Evolutionary conservation across 2,329 filamentous ascomycete genomes (phyloP).

Genomic region (Colletotrichum abscissum): DNA sequence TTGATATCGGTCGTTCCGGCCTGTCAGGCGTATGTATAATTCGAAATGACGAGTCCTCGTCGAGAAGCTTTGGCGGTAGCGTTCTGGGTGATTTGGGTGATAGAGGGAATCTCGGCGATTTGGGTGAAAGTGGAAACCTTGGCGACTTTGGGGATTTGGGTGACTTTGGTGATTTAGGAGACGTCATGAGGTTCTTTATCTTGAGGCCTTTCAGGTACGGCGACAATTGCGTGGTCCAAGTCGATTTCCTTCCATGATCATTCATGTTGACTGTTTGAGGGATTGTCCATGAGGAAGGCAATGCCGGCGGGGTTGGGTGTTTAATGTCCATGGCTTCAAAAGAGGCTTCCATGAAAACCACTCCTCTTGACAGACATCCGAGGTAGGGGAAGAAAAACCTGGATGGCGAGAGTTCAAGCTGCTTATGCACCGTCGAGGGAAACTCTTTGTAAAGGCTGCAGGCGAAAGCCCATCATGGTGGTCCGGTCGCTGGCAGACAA

Average conservation of each 20-base stretch:
- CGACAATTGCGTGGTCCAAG: constrained; percentile 29
- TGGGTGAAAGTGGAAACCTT: background rate
- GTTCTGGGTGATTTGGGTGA: background rate
- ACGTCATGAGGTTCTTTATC: constrained; percentile 22
- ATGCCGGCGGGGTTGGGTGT: constrained; percentile 22
- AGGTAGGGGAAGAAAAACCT: background rate
- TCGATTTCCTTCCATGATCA: constrained; percentile 28
- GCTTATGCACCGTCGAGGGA: constrained; percentile 30
- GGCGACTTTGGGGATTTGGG: constrained; percentile 10
- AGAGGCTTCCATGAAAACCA: background rate
- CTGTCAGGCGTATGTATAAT: constrained; percentile 35
- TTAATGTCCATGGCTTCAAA: constrained; percentile 33
- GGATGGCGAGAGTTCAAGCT: constrained; percentile 19
- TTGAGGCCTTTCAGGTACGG: constrained; percentile 27
- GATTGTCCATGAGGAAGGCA: constrained; percentile 28
- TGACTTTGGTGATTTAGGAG: constrained; percentile 20
- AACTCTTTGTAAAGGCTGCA: constrained; percentile 34
- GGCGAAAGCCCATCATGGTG: constrained; percentile 29
- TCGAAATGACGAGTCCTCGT: constrained; percentile 20
- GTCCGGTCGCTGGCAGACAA: constrained; percentile 28
- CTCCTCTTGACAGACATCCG: background rate
- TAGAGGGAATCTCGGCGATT: background rate
- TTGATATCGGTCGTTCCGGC: constrained; percentile 30
- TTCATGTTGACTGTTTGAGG: constrained; percentile 34
- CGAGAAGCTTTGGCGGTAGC: background rate